Evolutionary conservation across 2,329 filamentous ascomycete species (phyloP).

Genomic region (Claviceps purpurea): DNA sequence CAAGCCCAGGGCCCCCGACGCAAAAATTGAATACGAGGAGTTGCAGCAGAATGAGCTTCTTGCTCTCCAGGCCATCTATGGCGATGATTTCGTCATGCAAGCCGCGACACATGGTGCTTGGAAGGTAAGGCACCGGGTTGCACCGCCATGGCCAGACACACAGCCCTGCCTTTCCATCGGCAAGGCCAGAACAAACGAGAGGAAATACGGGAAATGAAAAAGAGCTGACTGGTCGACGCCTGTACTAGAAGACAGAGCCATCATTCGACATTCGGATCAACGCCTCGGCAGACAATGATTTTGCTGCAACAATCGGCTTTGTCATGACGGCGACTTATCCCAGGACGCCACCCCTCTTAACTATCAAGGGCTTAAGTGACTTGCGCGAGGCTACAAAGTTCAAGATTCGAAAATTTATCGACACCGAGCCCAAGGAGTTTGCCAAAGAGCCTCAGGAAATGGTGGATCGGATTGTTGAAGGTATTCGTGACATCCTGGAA

Average conservation of each 20-base stretch:
- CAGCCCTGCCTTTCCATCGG: neutral
- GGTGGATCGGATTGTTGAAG: slow-evolving; percentile 52
- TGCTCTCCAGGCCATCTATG: slow-evolving; percentile 76
- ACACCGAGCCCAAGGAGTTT: slow-evolving; percentile 42
- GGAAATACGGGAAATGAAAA: neutral
- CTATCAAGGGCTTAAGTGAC: slow-evolving; percentile 48
- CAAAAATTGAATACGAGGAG: slow-evolving; percentile 59
- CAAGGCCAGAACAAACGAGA: neutral
- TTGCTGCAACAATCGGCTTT: slow-evolving; percentile 59
- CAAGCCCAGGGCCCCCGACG: slow-evolving; percentile 27
- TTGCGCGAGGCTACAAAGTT: slow-evolving; percentile 59
- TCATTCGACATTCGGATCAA: slow-evolving; percentile 70
- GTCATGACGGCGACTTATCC: slow-evolving; percentile 85
- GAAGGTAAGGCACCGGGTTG: slow-evolving; percentile 47
- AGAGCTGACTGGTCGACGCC: neutral
- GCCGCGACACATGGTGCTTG: slow-evolving; percentile 62
- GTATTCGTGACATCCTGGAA: slow-evolving; percentile 65
- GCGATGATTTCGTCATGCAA: slow-evolving; percentile 71
- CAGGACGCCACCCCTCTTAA: slow-evolving; percentile 63
- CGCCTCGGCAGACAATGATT: slow-evolving; percentile 57
- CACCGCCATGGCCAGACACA: slow-evolving; percentile 6
- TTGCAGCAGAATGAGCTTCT: slow-evolving; percentile 80
- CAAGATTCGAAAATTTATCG: slow-evolving; percentile 52
- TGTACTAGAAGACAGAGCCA: slow-evolving; percentile 58
- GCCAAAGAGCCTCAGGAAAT: slow-evolving; percentile 42